Evolutionary conservation across 2,329 filamentous ascomycete genomes (phyloP).

Genomic region (Verticillium isaacii): DNA sequence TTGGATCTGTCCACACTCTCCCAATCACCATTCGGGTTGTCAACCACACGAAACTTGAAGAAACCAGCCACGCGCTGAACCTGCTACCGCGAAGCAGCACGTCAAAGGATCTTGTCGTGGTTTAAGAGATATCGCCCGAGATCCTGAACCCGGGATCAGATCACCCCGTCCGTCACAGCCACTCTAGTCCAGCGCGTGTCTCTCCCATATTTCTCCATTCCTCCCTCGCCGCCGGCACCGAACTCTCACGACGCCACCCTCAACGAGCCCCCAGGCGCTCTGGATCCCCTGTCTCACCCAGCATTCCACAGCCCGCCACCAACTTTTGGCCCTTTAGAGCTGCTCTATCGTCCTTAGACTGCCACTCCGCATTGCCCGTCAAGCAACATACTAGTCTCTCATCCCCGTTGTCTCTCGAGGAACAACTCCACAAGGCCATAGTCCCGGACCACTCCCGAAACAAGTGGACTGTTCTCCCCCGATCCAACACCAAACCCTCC

Average conservation of each 20-base stretch:
- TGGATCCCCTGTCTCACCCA: neutral
- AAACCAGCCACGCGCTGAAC: slow-evolving; percentile 8
- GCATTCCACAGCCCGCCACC: neutral
- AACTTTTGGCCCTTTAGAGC: neutral
- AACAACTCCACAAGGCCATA: neutral
- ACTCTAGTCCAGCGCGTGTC: neutral
- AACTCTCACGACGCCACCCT: neutral
- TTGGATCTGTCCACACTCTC: slow-evolving; percentile 4
- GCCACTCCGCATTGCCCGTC: neutral
- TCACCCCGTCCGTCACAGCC: neutral
- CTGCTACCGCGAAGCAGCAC: neutral
- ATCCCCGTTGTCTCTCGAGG: neutral
- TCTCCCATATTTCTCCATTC: neutral
- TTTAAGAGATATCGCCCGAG: neutral
- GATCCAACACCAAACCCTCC: slow-evolving; percentile 9
- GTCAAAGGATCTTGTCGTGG: slow-evolving; percentile 1
- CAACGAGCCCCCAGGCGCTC: neutral
- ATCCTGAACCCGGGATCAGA: neutral
- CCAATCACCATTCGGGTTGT: slow-evolving; percentile 7
- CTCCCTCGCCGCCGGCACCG: neutral
- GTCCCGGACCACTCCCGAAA: slow-evolving; percentile 12
- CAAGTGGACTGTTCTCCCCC: slow-evolving; percentile 7
- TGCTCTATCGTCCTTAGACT: neutral
- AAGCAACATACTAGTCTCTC: neutral
- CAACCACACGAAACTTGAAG: slow-evolving; percentile 7